These are phyloP conservation scores for Phaeotremella skinneri DNA, from an alignment of 768 basidiomycete species.

Conservation along the genomic window DNA sequence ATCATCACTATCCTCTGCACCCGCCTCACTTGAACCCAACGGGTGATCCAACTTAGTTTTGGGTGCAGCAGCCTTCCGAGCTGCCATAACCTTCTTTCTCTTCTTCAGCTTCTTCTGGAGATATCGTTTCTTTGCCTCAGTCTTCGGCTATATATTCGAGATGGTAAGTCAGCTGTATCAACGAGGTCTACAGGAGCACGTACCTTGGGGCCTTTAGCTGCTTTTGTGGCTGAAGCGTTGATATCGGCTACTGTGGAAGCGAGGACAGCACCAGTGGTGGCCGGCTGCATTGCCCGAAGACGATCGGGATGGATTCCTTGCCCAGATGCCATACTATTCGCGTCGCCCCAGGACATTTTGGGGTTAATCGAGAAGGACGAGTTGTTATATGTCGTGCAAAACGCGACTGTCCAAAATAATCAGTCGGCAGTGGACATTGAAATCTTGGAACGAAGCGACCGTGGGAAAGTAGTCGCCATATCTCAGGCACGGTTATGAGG, in stretches of 20 bases:
- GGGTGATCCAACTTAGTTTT: constrained; percentile 34
- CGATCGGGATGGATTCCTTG: constrained; percentile 11
- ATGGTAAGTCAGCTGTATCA: not conserved
- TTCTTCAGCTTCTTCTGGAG: constrained; percentile 69
- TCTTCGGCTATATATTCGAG: constrained; percentile 54
- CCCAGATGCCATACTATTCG: not conserved
- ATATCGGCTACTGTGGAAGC: not conserved
- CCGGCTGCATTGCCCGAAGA: not conserved
- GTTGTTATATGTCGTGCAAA: not conserved
- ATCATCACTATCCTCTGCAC: constrained; percentile 17
- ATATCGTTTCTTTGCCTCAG: constrained; percentile 70
- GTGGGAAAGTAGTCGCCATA: constrained; percentile 17
- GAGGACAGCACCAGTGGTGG: constrained; percentile 2
- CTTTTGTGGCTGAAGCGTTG: constrained; percentile 9
- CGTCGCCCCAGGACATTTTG: not conserved
- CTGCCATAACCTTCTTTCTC: constrained; percentile 56
- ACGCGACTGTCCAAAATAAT: not conserved
- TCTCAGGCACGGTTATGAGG: constrained; percentile 6
- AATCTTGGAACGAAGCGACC: constrained; percentile 8
- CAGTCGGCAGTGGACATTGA: constrained; percentile 4
- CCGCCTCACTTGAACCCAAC: constrained; percentile 9
- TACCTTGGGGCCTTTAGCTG: constrained; percentile 19
- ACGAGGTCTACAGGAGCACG: not conserved
- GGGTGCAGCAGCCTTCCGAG: constrained; percentile 35
- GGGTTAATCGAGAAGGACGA: not conserved